Evolutionary conservation across 805 yeast genomes (phyloP), one percentile per base, ranked within the genome.

Genomic region (Candida oleophila): DNA sequence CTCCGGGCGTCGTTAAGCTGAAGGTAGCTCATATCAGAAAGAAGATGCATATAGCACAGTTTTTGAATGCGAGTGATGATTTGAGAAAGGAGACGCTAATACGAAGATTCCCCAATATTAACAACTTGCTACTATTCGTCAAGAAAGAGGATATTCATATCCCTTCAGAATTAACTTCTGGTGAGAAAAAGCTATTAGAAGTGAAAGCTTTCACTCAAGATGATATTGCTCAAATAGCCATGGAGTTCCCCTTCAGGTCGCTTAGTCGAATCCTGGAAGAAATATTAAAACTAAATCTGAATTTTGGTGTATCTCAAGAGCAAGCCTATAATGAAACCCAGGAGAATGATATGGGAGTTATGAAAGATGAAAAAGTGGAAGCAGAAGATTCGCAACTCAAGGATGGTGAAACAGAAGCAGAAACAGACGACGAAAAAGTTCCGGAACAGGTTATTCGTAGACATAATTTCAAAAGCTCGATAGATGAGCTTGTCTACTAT

Each of bases 401-500:
- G n/a, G n/a, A n/a, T n/a, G n/a, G n/a, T n/a, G n/a, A n/a, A n/a
- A n/a, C n/a, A n/a, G n/a, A n/a, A n/a, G n/a, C n/a, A 16, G 39
- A n/a, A 4, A 22, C 14, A 8, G 22, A 18, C 22, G 39, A 3
- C n/a, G 18, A 19, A 7, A 36, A 36, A 20, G 4, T 22, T 4
- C 16, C 4, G 21, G 21, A 18, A 12, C 12, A 15, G 39, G 39
- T 16, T 20, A 16, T 20, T 11, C 39, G 39, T 36, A 20, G 42
- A 28, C 32, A 25, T 15, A 39, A 39, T 25, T 39, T 39, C 20
- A 41, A 42, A 22, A 36, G 32, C 19, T 34, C 39, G 4, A 19
- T 42, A 21, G 74, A 69, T 33, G 51, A 64, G 22, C 59, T 72
- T 21, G 50, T 68, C 7, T 71, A 70, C 48, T 73, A 68, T 44